Conservation (phyloP, 2,329 filamentous ascomycete genomes). For the Claviceps africana region DNA sequence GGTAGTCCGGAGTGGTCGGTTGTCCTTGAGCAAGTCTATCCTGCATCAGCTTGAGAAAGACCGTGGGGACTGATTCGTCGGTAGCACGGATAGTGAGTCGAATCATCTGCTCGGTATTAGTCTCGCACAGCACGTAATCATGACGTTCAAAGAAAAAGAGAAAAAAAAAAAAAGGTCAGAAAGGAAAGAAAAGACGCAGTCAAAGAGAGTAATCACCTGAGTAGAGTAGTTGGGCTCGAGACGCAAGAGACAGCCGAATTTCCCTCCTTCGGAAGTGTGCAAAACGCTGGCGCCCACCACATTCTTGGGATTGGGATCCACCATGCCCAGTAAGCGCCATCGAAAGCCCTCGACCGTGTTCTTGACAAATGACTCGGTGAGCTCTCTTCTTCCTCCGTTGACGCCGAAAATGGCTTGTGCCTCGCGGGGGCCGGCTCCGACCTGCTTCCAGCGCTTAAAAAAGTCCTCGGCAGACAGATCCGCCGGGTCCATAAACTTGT, state of each 20-base stretch:
- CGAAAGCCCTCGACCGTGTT: conserved; percentile 70
- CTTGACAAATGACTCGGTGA: conserved; percentile 58
- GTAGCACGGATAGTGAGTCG: conserved; percentile 88
- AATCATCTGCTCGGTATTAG: conserved; percentile 55
- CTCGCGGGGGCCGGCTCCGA: conserved; percentile 76
- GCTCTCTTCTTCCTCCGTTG: conserved; percentile 37
- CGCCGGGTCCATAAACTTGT: conserved; percentile 95
- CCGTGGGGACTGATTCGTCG: conserved; percentile 71
- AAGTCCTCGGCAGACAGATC: conserved; percentile 83
- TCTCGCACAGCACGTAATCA: not conserved
- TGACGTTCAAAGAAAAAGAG: not conserved
- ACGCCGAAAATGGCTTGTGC: conserved; percentile 75
- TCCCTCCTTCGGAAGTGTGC: conserved; percentile 70
- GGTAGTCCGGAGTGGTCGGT: conserved; percentile 25
- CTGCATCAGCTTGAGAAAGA: conserved; percentile 77
- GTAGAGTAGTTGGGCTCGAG: conserved; percentile 88
- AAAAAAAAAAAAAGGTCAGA: too few species aligned
- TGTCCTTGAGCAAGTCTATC: conserved; percentile 53
- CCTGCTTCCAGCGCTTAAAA: conserved; percentile 99
- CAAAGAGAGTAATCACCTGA: conserved; percentile 48
- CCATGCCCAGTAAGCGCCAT: conserved; percentile 72
- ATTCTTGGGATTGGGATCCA: conserved; percentile 89
- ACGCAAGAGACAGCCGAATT: conserved; percentile 85
- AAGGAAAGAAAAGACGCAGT: not conserved
- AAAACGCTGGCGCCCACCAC: conserved; percentile 81